phyloP scores from a whole-genome alignment of 2,329 filamentous ascomycete species.

The Chaetomiaceae sp. region DNA sequence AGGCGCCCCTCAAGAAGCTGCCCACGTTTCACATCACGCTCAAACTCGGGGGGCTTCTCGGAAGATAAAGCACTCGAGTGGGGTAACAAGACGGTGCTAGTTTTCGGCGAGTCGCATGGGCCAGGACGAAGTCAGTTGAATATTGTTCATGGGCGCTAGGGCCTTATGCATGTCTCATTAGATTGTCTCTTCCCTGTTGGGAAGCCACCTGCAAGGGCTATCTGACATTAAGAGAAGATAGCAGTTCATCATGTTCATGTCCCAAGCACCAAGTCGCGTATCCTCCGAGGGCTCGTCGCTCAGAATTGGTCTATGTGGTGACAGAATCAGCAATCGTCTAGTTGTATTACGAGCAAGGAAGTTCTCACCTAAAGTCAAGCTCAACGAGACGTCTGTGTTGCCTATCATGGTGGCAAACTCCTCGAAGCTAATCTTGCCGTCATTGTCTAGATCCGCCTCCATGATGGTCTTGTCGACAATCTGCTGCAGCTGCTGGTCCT shows the following conservation, averaged over 20 bases:
- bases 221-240: neutral
- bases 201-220: neutral
- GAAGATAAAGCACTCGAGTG: too few species aligned
- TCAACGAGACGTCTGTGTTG: conserved; percentile 2
- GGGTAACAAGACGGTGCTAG: too few species aligned
- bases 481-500: conserved; percentile 97
- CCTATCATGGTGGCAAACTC: conserved; percentile 99
- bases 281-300: neutral
- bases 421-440: conserved; percentile 98
- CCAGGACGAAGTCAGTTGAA: too few species aligned
- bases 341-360: neutral
- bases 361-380: conserved; percentile 1
- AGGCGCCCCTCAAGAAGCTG: too few species aligned
- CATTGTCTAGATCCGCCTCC: conserved; percentile 93
- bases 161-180: too few species aligned
- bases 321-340: neutral
- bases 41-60: too few species aligned
- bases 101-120: too few species aligned
- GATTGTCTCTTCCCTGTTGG: neutral
- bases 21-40: too few species aligned
- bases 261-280: neutral
- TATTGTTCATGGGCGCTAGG: too few species aligned
- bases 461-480: conserved; percentile 99
- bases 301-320: neutral
- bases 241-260: neutral